These are phyloP conservation scores for Austroboletus eburneus DNA, from an alignment of 768 basidiomycete genomes.

Conservation along the genomic window DNA sequence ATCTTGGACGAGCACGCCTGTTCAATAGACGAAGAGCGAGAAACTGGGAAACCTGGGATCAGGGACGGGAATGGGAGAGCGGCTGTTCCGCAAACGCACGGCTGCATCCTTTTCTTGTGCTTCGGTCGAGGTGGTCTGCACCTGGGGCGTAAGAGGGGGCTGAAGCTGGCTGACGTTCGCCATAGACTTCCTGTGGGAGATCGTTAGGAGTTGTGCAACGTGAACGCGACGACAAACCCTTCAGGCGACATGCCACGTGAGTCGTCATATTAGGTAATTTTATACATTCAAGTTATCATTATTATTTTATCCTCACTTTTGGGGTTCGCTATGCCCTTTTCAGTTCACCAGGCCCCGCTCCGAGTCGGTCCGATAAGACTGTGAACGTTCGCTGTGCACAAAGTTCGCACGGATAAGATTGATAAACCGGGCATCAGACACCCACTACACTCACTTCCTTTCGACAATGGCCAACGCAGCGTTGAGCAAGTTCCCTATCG, in stretches of 20 bases:
- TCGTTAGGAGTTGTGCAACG: background rate
- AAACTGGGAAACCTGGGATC: slow-evolving; percentile 28
- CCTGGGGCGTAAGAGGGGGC: slow-evolving; percentile 16
- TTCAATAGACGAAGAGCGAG: slow-evolving; percentile 40
- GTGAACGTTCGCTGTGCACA: background rate
- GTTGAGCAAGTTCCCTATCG: slow-evolving; percentile 62
- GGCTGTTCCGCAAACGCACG: slow-evolving; percentile 13
- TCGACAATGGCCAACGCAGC: slow-evolving; percentile 36
- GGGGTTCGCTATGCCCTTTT: no score
- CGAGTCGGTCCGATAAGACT: no score
- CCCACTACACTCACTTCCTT: background rate
- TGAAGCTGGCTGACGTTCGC: slow-evolving; percentile 33
- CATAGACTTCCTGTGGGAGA: slow-evolving; percentile 11
- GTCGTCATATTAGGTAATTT: slow-evolving; percentile 1
- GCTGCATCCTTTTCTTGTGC: slow-evolving; percentile 30
- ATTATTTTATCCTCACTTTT: no score
- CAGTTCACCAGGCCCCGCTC: no score
- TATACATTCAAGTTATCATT: no score
- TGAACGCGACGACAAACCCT: background rate
- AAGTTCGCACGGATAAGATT: slow-evolving; percentile 25
- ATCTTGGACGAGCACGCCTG: slow-evolving; percentile 59
- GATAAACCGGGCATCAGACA: slow-evolving; percentile 23
- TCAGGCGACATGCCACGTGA: slow-evolving; percentile 5
- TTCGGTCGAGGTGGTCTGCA: slow-evolving; percentile 23
- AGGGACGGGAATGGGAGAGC: background rate